These are phyloP conservation scores for Monosporascus sp. DNA, from an alignment of 2,329 filamentous ascomycete species.

Conservation along the genomic window DNA sequence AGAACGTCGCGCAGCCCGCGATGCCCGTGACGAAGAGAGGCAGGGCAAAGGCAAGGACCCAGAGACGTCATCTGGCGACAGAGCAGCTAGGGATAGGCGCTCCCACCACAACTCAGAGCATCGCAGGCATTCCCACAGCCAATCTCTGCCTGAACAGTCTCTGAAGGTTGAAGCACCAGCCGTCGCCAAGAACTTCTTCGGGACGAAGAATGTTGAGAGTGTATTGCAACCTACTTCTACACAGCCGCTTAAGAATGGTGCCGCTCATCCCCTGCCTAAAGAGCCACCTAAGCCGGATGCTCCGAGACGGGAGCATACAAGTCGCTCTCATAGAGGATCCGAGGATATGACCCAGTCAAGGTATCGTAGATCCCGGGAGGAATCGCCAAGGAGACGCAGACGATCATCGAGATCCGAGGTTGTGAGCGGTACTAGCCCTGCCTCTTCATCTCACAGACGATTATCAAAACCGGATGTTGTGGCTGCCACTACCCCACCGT, in stretches of 20 bases:
- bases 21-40: constrained; percentile 22
- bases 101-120: constrained; percentile 36
- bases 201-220: constrained; percentile 33
- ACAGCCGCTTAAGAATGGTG: constrained; percentile 9
- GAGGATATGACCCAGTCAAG: constrained; percentile 21
- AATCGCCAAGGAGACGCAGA: constrained; percentile 13
- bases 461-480: not conserved
- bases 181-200: constrained; percentile 35
- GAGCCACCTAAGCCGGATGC: constrained; percentile 23
- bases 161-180: constrained; percentile 23
- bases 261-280: constrained; percentile 8
- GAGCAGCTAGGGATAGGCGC: constrained; percentile 13
- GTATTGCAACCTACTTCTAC: constrained; percentile 16
- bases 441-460: too few relatives aligned
- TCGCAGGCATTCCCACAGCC: constrained; percentile 36
- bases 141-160: constrained; percentile 28
- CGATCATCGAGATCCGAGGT: constrained; percentile 9
- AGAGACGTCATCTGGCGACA: constrained; percentile 6
- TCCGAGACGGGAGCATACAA: constrained; percentile 27
- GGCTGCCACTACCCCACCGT: constrained; percentile 8
- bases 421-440: constrained; percentile 1
- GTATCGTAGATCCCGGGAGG: constrained; percentile 7
- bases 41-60: constrained; percentile 31
- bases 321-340: constrained; percentile 24
- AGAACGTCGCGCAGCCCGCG: constrained; percentile 34